A percentile compares a stretch with the other conserved stretches of the same genome.
These are phyloP conservation scores for Alternaria conjuncta DNA, from an alignment of 2,329 filamentous ascomycete genomes.

Conservation along the genomic window DNA sequence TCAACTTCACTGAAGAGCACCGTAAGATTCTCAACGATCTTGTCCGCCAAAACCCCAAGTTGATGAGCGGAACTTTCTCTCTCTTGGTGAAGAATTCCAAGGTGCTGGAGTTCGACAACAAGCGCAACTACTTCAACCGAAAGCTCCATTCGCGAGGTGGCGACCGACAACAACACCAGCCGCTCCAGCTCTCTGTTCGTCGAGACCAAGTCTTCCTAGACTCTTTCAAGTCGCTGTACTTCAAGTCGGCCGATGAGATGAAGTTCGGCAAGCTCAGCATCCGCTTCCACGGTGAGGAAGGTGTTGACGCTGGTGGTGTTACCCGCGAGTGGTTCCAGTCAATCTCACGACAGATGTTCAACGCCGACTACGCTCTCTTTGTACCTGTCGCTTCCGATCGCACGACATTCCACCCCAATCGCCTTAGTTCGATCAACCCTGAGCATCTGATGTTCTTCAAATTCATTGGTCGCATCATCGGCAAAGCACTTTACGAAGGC, in stretches of 20 bases:
- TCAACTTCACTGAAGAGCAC: constrained; percentile 96
- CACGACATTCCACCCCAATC: constrained; percentile 98
- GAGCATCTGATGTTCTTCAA: constrained; percentile 99
- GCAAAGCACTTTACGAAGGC: constrained; percentile 95
- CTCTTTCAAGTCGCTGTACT: constrained; percentile 97
- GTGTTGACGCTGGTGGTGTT: constrained; percentile 95
- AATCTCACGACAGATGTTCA: constrained; percentile 97
- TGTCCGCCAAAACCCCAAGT: constrained; percentile 92
- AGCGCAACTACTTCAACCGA: constrained; percentile 97
- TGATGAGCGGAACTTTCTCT: constrained; percentile 98
- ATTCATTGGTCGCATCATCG: constrained; percentile 97
- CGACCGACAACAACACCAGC: constrained; percentile 71
- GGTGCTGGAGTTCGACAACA: constrained; percentile 98
- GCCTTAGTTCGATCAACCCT: constrained; percentile 88
- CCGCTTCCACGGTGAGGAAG: constrained; percentile 95
- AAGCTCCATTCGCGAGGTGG: constrained; percentile 80
- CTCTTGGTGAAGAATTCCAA: constrained; percentile 97
- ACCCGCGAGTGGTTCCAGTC: constrained; percentile 99
- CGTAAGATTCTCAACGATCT: constrained; percentile 97
- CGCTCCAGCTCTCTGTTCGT: constrained; percentile 86
- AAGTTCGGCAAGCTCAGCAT: constrained; percentile 99
- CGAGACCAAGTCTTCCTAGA: constrained; percentile 97
- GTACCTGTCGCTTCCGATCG: constrained; percentile 95
- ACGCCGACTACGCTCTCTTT: constrained; percentile 95
- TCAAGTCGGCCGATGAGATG: constrained; percentile 95